Evolutionary conservation across 2,329 filamentous ascomycete species (phyloP), one percentile per base, ranked within the genome.

Genomic region (Ophiostoma piceae): DNA sequence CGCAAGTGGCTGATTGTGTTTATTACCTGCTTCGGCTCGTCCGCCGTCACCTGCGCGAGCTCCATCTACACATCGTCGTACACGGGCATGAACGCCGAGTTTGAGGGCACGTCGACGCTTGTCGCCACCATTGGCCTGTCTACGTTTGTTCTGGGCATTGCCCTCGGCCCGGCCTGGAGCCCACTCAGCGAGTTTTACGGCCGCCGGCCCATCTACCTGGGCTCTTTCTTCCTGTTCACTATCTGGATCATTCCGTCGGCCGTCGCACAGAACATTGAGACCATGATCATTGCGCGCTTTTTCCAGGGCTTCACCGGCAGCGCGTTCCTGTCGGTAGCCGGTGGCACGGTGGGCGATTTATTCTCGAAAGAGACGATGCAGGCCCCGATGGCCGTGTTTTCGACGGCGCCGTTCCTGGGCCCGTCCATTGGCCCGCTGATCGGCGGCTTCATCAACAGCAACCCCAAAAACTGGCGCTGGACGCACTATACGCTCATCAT

Each of bases 51-150:
- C 26, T 73, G 90, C 77, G 87, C 91, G 1, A 94, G 90, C 66
- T 95, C 92, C n/a, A 88, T 96, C 75, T 97, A 97, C 79, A 94
- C 92, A 0, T 87, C 87, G 14, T 95, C 91, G 0, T 97, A 97
- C 78, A 77, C 76, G 22, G 90, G 95, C 78, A 87, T 97, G 79
- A 87, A 89, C 72, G 80, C 82, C 35, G 91, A 96, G 71, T 96
- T 97, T 75, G 80, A 86, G 73, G 80, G 86, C 73, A 85, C 86
- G 74, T 90, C 90, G 0, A 84, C 86, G 70, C 82, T 92, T 67
- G 84, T 96, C 32, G 92, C 90, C 14, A 92, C 92, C 2, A 79
- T 97, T 11, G 94, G 94, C 0, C 81, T 97, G 68, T 93, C 91
- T 0, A 84, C 90, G 0, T 97, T 94, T 76, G 92, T 97, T 67